Base-by-base conservation (phyloP, 1,139 yeast species). In the Hansenula anomala region DNA sequence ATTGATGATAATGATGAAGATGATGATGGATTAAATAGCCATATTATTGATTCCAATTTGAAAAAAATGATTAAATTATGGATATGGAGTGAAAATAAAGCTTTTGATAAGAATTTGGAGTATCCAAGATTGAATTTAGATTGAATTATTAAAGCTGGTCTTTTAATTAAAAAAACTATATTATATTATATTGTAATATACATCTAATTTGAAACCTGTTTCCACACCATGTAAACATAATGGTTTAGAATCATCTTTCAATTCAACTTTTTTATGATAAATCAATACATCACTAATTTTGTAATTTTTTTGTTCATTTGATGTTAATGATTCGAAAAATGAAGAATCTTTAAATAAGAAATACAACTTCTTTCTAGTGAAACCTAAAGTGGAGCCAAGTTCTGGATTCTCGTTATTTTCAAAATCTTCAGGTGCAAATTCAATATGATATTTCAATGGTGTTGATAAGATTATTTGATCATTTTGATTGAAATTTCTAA, bases 401-500 rank as follows among this genome's bases (percentile, higher is more conserved):
- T 82, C 90, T 2, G 82, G 82, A 31, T 60, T 47, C 58, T 71
- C 63, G 57, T 72, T 42, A 44, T 68, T 78, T 52, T 67, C 77
- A 54, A 78, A 81, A 53, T 88, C 96, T 47, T 83, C 94, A 0
- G 90, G 89, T 32, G 87, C 75, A 59, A 88, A 86, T 53, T 85
- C 92, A 46, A 87, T 70, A 54, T 83, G 85, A 52, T 80, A 84
- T 34, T 65, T 69, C 19, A 81, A 60, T 28, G 78, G 79, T 20
- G 49, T 58, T 9, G 54, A 48, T 13, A 63, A 44, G 28, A 61
- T 29, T 46, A 47, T 37, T 25, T 43, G 36, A 7, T 30, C 40
- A 0, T 47, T 47, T 4, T 27, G 4, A 27, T 53, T 44, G 4
- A 56, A 53, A 3, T 55, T 50, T n/a, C 46, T 41, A 9, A 61